Base-by-base conservation (phyloP, 768 basidiomycete species). In the Russula sp. region DNA sequence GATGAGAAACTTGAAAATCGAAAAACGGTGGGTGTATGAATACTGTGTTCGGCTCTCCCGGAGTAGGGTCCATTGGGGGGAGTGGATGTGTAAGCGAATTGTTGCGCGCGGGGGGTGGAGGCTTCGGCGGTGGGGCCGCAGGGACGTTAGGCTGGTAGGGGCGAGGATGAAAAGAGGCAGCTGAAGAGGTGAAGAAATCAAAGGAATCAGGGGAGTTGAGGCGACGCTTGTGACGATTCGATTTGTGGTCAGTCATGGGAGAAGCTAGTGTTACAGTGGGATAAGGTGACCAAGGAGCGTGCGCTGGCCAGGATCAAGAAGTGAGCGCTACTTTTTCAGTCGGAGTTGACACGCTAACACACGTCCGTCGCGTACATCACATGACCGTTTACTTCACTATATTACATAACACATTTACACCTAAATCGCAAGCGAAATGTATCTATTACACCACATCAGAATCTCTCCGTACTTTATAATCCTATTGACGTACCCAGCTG, bases 11-110 rank as follows among this genome's bases (percentile, higher is more conserved):
- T 1, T 89, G 90, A 71, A 90, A 90, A 36, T 76, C 71, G 53
- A 76, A 78, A 74, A 90, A 92, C 10, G 90, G 90, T 0, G 89
- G 87, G 69, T 83, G 89, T 40, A 92, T 82, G 74, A 92, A 90
- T 63, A 88, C 69, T 51, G 84, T 81, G 59, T 77, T 80, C 24
- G 84, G 82, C 69, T 92, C 90, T n/a, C 79, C 78, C 6, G 80
- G 81, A 14, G 81, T 80, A 1, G 90, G 90, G 70, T 92, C 90
- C 63, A 75, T 69, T 38, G 64, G 68, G 13, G 62, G 68, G 28
- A 57, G 62, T n/a, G 67, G 66, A 61, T 72, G 69, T 56, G 63
- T 57, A 20, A 70, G 66, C 7, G 67, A 52, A 32, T 65, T 59
- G 44, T 62, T 59, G 51, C 61, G 57, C 53, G 63, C 52, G n/a